A percentile compares a stretch with the other conserved stretches of the same genome.
Evolutionary conservation across 73 alveolate species (phyloP).

Genomic region (Paramecium biaurelia): DNA sequence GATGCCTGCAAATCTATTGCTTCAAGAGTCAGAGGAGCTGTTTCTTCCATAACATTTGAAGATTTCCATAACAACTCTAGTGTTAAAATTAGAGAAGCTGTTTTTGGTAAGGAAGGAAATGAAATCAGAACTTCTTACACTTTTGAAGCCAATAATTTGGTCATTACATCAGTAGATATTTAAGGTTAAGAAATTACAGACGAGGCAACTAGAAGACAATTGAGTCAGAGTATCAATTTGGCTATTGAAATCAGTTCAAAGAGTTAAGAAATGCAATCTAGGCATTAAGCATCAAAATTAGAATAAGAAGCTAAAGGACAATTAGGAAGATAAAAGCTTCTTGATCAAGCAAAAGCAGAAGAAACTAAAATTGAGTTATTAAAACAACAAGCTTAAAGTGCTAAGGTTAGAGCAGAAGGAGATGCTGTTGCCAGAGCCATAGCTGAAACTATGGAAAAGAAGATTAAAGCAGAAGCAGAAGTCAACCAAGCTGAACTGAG

Average conservation of each 20-base stretch:
- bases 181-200: slow-evolving; percentile 77
- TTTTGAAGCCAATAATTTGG: slow-evolving; percentile 69
- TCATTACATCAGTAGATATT: slow-evolving; percentile 77
- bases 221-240: slow-evolving; percentile 68
- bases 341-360: slow-evolving; percentile 41
- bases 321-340: slow-evolving; percentile 6
- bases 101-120: slow-evolving; percentile 71
- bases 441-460: slow-evolving; percentile 37
- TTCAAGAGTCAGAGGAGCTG: slow-evolving; percentile 85
- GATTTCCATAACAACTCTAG: slow-evolving; percentile 73
- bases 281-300: background rate
- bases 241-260: slow-evolving; percentile 74
- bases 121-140: slow-evolving; percentile 54
- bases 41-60: slow-evolving; percentile 70
- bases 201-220: slow-evolving; percentile 64
- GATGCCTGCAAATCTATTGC: slow-evolving; percentile 85
- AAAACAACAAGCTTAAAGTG: slow-evolving; percentile 29
- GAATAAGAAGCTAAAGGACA: slow-evolving; percentile 40
- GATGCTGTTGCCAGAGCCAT: slow-evolving; percentile 51
- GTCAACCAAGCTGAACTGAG: slow-evolving; percentile 25
- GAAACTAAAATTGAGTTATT: slow-evolving; percentile 36
- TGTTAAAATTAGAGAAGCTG: slow-evolving; percentile 69
- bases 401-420: slow-evolving; percentile 51
- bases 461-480: slow-evolving; percentile 53
- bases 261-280: slow-evolving; percentile 43